Base-by-base conservation (phyloP, 371 early-diverging fungal genomes). In the Parasitella parasitica region DNA sequence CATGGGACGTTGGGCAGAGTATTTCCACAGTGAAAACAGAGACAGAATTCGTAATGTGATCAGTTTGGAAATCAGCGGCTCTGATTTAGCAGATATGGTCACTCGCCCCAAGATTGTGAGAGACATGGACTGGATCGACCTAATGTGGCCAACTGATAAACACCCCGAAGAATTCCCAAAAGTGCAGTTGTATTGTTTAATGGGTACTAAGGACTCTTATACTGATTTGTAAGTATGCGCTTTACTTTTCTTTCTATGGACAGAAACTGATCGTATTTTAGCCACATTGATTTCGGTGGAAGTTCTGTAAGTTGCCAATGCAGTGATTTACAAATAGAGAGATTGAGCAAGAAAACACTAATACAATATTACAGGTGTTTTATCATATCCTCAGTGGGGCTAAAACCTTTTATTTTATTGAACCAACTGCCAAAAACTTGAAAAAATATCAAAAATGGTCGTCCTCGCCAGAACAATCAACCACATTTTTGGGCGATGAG, bases 221-320 rank as follows among this genome's bases (percentile, higher is more conserved):
- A 95, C 95, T 16, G 95, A 95, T 64, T 92, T 92, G 90, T 90
- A 81, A 75, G 86, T 35, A 4, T 28, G 35, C 0, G 15, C 13
- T 32, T 32, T 32, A 32, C 24, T 46, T 53, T 34, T 53, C 3
- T 20, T 18, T 34, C 9, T 18, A 12, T 38, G 26, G 16, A 11
- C 2, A 12, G 9, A 7, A 4, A 24, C 12, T 28, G 3, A 50
- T 30, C 9, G 12, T 12, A 46, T 24, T 15, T 1, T 63, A 84
- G 83, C 64, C 95, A 94, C 72, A 87, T 96, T 57, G 97, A 95
- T 75, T 95, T 95, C 75, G 95, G 94, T 22, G 97, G 94, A 20
- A 88, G 92, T 6, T 94, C 93, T 48, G 95, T 87, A 78, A 53
- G 76, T 38, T 27, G 28, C n/a, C 18, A 20, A 24, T 46, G 15